These are phyloP conservation scores for Colletotrichum agaves DNA, from an alignment of 2,329 filamentous ascomycete genomes.

Conservation along the genomic window DNA sequence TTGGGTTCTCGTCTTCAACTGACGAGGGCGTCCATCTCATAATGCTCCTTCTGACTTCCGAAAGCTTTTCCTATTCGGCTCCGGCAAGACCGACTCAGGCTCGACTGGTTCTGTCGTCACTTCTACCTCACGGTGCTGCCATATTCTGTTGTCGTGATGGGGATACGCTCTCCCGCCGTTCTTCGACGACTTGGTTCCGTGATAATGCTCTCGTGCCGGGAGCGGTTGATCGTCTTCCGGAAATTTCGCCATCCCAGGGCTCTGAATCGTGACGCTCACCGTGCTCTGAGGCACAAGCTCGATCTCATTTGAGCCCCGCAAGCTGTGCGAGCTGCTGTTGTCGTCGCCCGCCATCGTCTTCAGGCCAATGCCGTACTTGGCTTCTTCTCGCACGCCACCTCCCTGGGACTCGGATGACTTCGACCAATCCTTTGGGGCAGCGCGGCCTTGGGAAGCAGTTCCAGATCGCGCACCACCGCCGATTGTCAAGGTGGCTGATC, in stretches of 20 bases:
- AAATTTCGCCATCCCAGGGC: conserved; percentile 1
- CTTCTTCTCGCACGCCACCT: conserved; percentile 10
- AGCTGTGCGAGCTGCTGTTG: conserved; percentile 33
- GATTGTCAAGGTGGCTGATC: conserved; percentile 27
- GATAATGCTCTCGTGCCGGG: conserved; percentile 24
- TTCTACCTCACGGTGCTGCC: conserved; percentile 34
- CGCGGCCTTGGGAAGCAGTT: background rate
- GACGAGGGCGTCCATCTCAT: background rate
- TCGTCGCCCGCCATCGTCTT: conserved; percentile 37
- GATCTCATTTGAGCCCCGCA: conserved; percentile 21
- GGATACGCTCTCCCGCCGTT: background rate
- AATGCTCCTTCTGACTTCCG: conserved; percentile 6
- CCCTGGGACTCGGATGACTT: background rate
- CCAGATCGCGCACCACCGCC: conserved; percentile 25
- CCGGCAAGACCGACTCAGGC: conserved; percentile 22
- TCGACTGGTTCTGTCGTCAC: conserved; percentile 35
- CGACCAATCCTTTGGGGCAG: conserved; percentile 26
- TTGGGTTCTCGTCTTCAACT: background rate
- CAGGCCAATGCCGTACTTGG: conserved; percentile 39
- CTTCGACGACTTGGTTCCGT: conserved; percentile 12
- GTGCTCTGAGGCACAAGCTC: conserved; percentile 12
- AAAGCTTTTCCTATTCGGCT: conserved; percentile 21
- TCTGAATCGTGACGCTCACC: conserved; percentile 24
- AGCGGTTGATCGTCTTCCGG: background rate
- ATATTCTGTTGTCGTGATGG: conserved; percentile 28